A percentile compares a stretch with the other conserved stretches of the same genome.
Conservation (phyloP, 2,329 filamentous ascomycete genomes). For the Pyrenochaeta sp. region DNA sequence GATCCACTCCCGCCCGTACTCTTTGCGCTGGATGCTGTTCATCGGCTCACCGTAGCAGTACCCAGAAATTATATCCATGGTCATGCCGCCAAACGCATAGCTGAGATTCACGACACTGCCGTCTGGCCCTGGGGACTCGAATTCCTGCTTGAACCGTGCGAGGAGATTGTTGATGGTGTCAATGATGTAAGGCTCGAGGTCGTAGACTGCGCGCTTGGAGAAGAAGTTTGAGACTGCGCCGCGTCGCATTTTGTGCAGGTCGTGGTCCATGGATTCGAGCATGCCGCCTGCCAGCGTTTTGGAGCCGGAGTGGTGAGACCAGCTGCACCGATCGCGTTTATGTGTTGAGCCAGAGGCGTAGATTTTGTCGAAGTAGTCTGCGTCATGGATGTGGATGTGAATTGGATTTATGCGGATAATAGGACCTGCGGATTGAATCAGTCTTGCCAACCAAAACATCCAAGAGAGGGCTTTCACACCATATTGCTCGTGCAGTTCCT, state of each 20-base stretch:
- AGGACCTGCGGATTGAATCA: constrained; percentile 9
- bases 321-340: constrained; percentile 15
- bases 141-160: neutral
- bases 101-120: constrained; percentile 9
- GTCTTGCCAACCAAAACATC: neutral
- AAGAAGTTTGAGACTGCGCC: constrained; percentile 32
- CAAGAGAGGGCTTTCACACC: constrained; percentile 10
- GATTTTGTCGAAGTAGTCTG: constrained; percentile 20
- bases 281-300: constrained; percentile 8
- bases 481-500: constrained; percentile 36
- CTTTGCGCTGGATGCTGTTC: neutral
- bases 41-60: constrained; percentile 16
- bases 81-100: constrained; percentile 15
- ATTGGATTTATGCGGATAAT: constrained; percentile 21
- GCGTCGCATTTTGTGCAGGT: constrained; percentile 31
- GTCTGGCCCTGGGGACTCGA: neutral
- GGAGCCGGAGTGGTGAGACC: constrained; percentile 10
- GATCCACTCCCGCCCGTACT: constrained; percentile 15
- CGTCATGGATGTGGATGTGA: constrained; percentile 27
- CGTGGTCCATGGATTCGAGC: constrained; percentile 27
- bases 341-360: constrained; percentile 15
- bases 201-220: constrained; percentile 20
- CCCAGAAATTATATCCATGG: constrained; percentile 20
- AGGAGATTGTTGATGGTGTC: constrained; percentile 4
- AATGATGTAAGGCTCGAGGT: constrained; percentile 25